Base-by-base conservation (phyloP, 805 yeast genomes). In the Lipomyces mesembrius region DNA sequence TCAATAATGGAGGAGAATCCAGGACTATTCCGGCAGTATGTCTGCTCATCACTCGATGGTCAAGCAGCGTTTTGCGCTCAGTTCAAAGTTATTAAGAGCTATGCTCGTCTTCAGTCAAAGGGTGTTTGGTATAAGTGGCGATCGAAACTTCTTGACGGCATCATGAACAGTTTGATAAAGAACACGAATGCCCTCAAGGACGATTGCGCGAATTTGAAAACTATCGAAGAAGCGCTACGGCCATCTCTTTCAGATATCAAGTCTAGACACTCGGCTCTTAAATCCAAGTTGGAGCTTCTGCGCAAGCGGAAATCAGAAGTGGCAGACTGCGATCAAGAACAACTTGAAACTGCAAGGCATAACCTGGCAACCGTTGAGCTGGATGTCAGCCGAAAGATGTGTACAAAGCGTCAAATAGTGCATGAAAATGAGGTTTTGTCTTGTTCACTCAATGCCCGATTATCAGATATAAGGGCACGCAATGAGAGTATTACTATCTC, bases 71-170 rank as follows among this genome's bases (percentile, higher is more conserved):
- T 86, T 81, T 81, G 80, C 49, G 76, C 82, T n/a, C 84, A 84
- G 66, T 80, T 87, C 59, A 83, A 81, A 65, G 66, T 82, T 12
- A 77, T 87, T 55, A 85, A 85, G 72, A 83, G 81, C 37, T 83
- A 77, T 66, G 80, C 90, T 0, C 79, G 86, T 37, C 78, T 82
- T 37, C 85, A 84, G 72, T 85, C 90, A 0, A 81, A 79, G 65
- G 82, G 81, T 51, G 83, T 83, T 0, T 88, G 91, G 90, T 85
- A 84, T 70, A 83, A 82, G 60, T 88, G 91, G 92, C 77, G 90
- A 67, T 74, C 79, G 12, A 84, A 85, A 67, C 80, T 87, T 58
- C 73, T 84, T 5, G 77, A 79, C 29, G 86, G 85, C 53, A 77
- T 87, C 17, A 72, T 82, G 39, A 75, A 71, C n/a, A 77, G 70